A percentile compares a stretch with the other conserved stretches of the same genome.
These are phyloP conservation scores for Cladosporium sp. DNA, from an alignment of 2,329 filamentous ascomycete species.

Conservation along the genomic window DNA sequence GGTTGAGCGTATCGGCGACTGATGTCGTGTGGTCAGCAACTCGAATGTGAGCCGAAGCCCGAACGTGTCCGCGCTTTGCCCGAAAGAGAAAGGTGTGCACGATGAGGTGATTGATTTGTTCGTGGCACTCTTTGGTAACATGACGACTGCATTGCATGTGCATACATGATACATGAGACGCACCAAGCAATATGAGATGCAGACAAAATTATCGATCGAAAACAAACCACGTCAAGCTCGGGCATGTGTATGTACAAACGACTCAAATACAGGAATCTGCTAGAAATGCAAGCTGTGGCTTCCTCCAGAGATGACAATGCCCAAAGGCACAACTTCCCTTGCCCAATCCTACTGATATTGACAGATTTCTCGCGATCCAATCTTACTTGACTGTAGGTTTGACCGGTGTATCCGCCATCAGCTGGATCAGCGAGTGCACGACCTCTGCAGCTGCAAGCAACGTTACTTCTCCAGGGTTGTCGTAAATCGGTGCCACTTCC, in stretches of 20 bases:
- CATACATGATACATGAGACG: background rate
- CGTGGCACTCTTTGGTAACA: background rate
- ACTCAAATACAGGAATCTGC: too few relatives aligned
- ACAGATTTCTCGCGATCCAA: background rate
- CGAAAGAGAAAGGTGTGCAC: constrained; percentile 1
- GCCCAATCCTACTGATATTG: background rate
- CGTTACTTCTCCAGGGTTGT: constrained; percentile 61
- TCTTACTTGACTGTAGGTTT: background rate
- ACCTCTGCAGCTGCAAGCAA: constrained; percentile 57
- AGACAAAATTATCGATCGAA: background rate
- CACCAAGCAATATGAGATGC: background rate
- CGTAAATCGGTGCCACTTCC: constrained; percentile 63
- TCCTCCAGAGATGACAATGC: background rate
- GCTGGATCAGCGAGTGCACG: constrained; percentile 49
- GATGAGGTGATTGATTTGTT: background rate
- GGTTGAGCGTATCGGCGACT: background rate
- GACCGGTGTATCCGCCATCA: constrained; percentile 49
- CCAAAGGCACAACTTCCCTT: background rate
- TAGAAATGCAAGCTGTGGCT: too few relatives aligned
- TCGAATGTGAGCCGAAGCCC: background rate
- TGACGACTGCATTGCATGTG: background rate
- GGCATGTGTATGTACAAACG: too few relatives aligned
- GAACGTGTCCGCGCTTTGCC: constrained; percentile 2
- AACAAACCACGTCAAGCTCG: too few relatives aligned
- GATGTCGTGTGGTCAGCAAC: constrained; percentile 5